These are phyloP conservation scores for Pisolithus sp. DNA, from an alignment of 768 basidiomycete genomes.

Conservation along the genomic window DNA sequence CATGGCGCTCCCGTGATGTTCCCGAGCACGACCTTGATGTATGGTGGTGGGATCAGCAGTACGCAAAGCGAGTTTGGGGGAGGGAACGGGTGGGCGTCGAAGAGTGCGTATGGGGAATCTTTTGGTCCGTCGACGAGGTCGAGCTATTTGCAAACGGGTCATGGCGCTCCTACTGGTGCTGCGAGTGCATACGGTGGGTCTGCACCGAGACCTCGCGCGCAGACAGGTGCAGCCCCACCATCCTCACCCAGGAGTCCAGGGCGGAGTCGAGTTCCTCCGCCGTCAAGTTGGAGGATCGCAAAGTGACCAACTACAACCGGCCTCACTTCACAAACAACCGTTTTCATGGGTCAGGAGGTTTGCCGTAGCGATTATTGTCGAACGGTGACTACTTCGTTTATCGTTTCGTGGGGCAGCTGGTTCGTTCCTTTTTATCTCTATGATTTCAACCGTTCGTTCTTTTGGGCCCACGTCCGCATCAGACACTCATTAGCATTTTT, in stretches of 20 bases:
- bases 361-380: too few relatives aligned
- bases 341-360: background rate
- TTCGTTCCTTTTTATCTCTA: background rate
- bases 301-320: conserved; percentile 6
- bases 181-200: conserved; percentile 16
- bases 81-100: conserved; percentile 43
- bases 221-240: conserved; percentile 23
- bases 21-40: conserved; percentile 51
- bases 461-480: background rate
- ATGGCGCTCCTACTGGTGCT: conserved; percentile 8
- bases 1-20: conserved; percentile 43
- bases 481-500: background rate
- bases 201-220: conserved; percentile 26
- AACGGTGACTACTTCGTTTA: too few relatives aligned
- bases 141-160: background rate
- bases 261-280: conserved; percentile 38
- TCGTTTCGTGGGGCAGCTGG: background rate
- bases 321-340: background rate
- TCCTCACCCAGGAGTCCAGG: conserved; percentile 12
- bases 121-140: conserved; percentile 38
- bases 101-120: conserved; percentile 67
- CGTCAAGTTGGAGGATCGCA: conserved; percentile 54
- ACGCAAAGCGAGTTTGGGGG: conserved; percentile 64
- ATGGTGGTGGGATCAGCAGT: conserved; percentile 40
- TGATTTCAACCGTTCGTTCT: background rate